These are phyloP conservation scores for Tolypocladium endophyticum DNA, from an alignment of 2,329 filamentous ascomycete genomes.

Conservation along the genomic window DNA sequence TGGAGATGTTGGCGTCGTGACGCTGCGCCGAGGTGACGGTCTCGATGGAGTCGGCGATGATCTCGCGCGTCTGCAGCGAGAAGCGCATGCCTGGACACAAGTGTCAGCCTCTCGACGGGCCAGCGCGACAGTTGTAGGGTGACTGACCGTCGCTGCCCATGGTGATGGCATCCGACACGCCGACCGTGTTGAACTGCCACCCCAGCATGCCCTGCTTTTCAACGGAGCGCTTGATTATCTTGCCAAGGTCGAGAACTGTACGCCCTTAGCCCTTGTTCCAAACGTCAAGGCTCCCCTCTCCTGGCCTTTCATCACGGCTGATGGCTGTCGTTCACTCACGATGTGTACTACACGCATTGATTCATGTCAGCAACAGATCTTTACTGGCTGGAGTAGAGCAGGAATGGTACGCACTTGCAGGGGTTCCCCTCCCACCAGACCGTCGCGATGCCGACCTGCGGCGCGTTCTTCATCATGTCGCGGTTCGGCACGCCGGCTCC, in stretches of 20 bases:
- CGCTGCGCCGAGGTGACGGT: slow-evolving; percentile 85
- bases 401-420: slow-evolving; percentile 61
- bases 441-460: slow-evolving; percentile 82
- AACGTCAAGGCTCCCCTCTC: neutral
- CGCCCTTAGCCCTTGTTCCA: neutral
- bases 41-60: slow-evolving; percentile 92
- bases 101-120: no score
- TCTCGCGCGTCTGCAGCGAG: slow-evolving; percentile 79
- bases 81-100: slow-evolving; percentile 68
- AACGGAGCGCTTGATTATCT: slow-evolving; percentile 74
- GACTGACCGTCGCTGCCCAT: slow-evolving; percentile 79
- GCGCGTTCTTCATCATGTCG: slow-evolving; percentile 78
- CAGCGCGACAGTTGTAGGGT: neutral
- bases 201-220: slow-evolving; percentile 78
- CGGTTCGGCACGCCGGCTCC: slow-evolving; percentile 78
- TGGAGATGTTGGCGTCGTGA: slow-evolving; percentile 87
- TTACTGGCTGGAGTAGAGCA: neutral
- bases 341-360: slow-evolving; percentile 23
- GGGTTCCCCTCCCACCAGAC: slow-evolving; percentile 98
- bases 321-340: slow-evolving; percentile 18
- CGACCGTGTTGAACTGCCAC: slow-evolving; percentile 91
- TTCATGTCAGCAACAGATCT: neutral
- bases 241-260: slow-evolving; percentile 74
- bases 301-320: neutral
- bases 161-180: slow-evolving; percentile 82